phyloP scores from a whole-genome alignment of 805 yeast species.

The Suhomyces faveliae region DNA sequence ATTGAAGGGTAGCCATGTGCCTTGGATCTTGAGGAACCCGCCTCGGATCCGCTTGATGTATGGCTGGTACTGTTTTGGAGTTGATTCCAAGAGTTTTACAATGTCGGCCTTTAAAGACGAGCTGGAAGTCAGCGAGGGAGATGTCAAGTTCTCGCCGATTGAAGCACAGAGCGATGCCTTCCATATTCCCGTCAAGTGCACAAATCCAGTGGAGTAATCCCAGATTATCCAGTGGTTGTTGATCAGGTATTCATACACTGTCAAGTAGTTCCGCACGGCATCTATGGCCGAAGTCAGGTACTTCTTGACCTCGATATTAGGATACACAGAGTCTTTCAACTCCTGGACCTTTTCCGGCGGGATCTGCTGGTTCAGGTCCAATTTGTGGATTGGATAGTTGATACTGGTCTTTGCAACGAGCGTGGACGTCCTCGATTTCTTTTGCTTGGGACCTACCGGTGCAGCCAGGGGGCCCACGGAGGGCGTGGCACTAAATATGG shows the following conservation, averaged over 20 bases:
- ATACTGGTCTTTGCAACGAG: conserved; percentile 8
- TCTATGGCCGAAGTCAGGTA: conserved; percentile 71
- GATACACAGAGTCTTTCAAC: conserved; percentile 4
- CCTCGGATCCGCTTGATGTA: conserved; percentile 77
- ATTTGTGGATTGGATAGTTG: conserved; percentile 12
- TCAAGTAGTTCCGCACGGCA: conserved; percentile 57
- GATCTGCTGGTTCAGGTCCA: neutral
- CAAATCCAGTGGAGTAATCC: conserved; percentile 84
- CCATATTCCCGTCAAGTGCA: conserved; percentile 88
- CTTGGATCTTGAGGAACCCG: conserved; percentile 88
- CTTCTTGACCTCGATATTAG: conserved; percentile 35
- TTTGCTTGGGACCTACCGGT: neutral
- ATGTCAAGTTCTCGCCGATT: conserved; percentile 3
- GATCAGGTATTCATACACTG: conserved; percentile 70
- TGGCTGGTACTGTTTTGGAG: conserved; percentile 59
- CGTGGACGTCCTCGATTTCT: conserved; percentile 6
- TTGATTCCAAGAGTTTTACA: conserved; percentile 62
- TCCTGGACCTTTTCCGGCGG: conserved; percentile 2
- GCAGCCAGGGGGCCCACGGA: neutral
- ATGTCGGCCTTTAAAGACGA: conserved; percentile 65
- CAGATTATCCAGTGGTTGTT: conserved; percentile 77
- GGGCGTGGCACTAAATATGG: neutral
- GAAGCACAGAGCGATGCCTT: conserved; percentile 43
- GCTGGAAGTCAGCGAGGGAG: conserved; percentile 3
- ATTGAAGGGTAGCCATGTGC: conserved; percentile 84